phyloP scores from a whole-genome alignment of 495 filamentous ascomycete genomes.

The Penicillium coprophilum region DNA sequence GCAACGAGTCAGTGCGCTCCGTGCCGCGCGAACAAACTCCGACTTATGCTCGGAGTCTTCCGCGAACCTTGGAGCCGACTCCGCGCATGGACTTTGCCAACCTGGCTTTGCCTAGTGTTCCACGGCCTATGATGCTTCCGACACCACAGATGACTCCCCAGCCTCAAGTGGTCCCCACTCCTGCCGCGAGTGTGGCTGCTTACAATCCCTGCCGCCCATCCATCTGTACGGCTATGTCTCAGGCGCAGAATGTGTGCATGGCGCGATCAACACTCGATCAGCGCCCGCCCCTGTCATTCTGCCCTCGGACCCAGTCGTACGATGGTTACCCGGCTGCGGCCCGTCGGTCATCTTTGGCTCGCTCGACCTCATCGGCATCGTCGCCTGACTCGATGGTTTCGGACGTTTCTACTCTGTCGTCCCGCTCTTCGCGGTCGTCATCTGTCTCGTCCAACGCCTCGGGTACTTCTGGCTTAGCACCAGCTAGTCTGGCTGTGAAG shows the following conservation, averaged over 20 bases:
- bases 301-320: constrained; percentile 52
- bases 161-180: constrained; percentile 71
- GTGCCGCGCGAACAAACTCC: constrained; percentile 44
- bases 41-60: constrained; percentile 44
- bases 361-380: constrained; percentile 71
- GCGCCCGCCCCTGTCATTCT: constrained; percentile 50
- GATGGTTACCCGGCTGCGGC: constrained; percentile 51
- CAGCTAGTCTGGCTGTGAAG: constrained; percentile 70
- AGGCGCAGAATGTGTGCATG: constrained; percentile 63
- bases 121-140: constrained; percentile 66
- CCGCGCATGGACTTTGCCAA: constrained; percentile 34
- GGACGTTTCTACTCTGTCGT: constrained; percentile 64
- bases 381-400: constrained; percentile 92
- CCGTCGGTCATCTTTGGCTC: constrained; percentile 74
- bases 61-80: constrained; percentile 61
- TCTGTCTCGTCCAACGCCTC: constrained; percentile 73
- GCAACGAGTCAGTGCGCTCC: constrained; percentile 22
- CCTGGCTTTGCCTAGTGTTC: constrained; percentile 49
- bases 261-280: constrained; percentile 62
- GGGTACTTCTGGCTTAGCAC: constrained; percentile 60
- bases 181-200: constrained; percentile 76
- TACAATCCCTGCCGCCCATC: constrained; percentile 58
- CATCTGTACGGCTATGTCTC: constrained; percentile 78
- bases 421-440: constrained; percentile 67
- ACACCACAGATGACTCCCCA: constrained; percentile 84